Evolutionary conservation across 257 asterid species (phyloP).

Genomic region (Ligustrum vulgare): DNA sequence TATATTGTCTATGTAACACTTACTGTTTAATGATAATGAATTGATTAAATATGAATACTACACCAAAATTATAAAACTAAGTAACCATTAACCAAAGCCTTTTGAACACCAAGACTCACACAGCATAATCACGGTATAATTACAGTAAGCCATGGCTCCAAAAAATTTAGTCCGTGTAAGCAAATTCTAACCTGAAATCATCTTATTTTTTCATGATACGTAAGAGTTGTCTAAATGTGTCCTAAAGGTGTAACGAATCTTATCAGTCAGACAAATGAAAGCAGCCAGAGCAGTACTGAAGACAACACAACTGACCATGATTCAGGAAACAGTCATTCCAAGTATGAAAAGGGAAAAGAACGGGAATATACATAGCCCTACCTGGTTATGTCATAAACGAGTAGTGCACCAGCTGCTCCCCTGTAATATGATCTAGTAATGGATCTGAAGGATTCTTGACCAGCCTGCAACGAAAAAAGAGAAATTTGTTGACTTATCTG

Average conservation of each 20-base stretch:
- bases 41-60: not conserved
- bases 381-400: conserved; percentile 64
- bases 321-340: not conserved
- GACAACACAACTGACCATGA: not conserved
- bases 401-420: conserved; percentile 75
- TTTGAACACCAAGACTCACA: not conserved
- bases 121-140: not conserved
- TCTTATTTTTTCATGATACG: too few species aligned
- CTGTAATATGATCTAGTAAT: conserved; percentile 66
- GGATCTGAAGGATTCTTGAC: conserved; percentile 68
- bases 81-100: conserved; percentile 4
- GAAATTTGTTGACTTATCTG: not conserved
- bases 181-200: not conserved
- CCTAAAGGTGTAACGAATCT: not conserved
- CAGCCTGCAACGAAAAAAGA: conserved; percentile 40
- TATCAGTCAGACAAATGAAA: not conserved
- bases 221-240: not conserved
- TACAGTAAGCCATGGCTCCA: not conserved
- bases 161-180: not conserved
- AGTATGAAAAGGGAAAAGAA: conserved; percentile 2
- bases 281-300: not conserved
- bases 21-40: not conserved
- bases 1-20: not conserved
- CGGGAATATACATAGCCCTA: conserved; percentile 15
- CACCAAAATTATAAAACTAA: not conserved